Conservation (phyloP, 2,329 filamentous ascomycete genomes). For the Monosporascus ibericus region DNA sequence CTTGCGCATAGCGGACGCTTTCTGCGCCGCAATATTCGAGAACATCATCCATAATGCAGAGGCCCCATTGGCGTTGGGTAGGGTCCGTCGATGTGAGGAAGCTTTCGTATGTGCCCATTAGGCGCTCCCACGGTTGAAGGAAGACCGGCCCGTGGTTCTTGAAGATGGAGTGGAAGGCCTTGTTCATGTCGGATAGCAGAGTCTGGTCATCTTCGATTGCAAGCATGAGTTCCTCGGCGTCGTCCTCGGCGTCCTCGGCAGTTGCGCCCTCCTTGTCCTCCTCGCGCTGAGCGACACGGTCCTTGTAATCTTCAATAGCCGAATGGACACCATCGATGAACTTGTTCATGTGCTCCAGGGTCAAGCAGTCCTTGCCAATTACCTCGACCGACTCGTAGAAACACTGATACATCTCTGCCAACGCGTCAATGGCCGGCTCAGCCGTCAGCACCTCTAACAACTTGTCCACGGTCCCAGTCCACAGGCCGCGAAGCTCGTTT, state of each 20-base stretch:
- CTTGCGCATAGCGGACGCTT: constrained; percentile 77
- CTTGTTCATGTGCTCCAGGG: constrained; percentile 68
- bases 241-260: constrained; percentile 83
- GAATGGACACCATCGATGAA: constrained; percentile 85
- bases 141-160: constrained; percentile 88
- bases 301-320: constrained; percentile 87
- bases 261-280: constrained; percentile 71
- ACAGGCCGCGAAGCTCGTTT: constrained; percentile 72
- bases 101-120: constrained; percentile 77
- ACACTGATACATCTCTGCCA: constrained; percentile 99
- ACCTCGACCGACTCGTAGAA: constrained; percentile 99
- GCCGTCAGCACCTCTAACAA: constrained; percentile 88
- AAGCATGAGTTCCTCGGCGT: constrained; percentile 78
- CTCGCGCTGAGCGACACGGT: constrained; percentile 73
- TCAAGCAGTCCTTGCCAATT: constrained; percentile 78
- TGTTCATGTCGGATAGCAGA: constrained; percentile 98
- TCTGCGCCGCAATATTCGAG: constrained; percentile 92
- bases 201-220: constrained; percentile 98
- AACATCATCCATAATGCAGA: constrained; percentile 98
- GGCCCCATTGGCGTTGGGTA: constrained; percentile 95
- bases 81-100: constrained; percentile 79
- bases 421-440: constrained; percentile 90
- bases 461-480: constrained; percentile 81
- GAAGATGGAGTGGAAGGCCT: constrained; percentile 98
- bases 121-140: constrained; percentile 78